Evolutionary conservation across 2,329 filamentous ascomycete species (phyloP), one percentile per base, ranked within the genome.

Genomic region (Aspergillus jensenii): DNA sequence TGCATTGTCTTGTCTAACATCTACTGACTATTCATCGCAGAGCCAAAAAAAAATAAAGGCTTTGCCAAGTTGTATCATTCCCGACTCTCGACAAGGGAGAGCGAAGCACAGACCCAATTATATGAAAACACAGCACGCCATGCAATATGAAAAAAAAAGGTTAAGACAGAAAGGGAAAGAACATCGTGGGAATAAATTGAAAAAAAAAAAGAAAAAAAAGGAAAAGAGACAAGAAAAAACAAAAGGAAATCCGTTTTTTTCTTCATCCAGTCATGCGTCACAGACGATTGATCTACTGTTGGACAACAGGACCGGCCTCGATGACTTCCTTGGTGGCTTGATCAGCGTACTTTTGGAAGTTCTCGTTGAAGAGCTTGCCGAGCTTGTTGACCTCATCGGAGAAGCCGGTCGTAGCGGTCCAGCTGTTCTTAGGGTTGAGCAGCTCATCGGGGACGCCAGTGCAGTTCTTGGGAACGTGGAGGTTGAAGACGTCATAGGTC

Each of bases 401-500:
- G 86, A 98, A 98, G 80, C 91, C 87, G 52, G 84, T 81, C 47
- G 91, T 89, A 40, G 88, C 88, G 41, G 89, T 96, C 95, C 95
- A 99, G 68, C 90, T 90, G 76, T 89, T 93, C 79, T 89, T 87
- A 65, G 95, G 95, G 86, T 99, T 98, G 73, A 99, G 87, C 39
- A 99, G 84, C 81, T 98, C 93, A 60, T 86, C 83, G 52, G 95
- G 95, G 8, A 99, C 95, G 73, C 88, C 88, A 64, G 90, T 87
- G 85, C 93, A 98, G 50, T 86, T 81, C 82, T 89, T 97, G 76
- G 95, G 95, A n/a, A 99, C 91, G 73, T 89, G 85, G 58, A 99
- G 89, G 84, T 97, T 96, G 88, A 99, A 99, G 64, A 92, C 88
- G 41, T 92, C 91, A 81, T 99, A 99, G 66, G 82, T 91, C 84